Conservation (phyloP, 2,329 filamentous ascomycete species). For the Nectriaceae sp. region DNA sequence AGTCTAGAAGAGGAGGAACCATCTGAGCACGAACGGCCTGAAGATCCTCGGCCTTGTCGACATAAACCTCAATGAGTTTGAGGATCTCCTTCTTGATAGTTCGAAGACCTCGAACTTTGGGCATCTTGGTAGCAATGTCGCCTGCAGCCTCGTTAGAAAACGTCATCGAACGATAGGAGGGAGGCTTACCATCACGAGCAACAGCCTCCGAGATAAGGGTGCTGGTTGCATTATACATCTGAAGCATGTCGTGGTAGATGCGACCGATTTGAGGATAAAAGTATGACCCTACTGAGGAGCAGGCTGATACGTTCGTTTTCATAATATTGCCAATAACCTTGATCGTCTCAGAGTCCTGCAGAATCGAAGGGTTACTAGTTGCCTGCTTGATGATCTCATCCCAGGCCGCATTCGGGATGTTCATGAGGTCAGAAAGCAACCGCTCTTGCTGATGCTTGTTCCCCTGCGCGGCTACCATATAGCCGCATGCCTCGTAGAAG, state of each 20-base stretch:
- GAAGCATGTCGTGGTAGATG: conserved; percentile 97
- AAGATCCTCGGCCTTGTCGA: conserved; percentile 95
- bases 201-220: conserved; percentile 94
- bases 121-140: conserved; percentile 94
- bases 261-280: conserved; percentile 98
- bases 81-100: conserved; percentile 99
- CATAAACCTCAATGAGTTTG: conserved; percentile 96
- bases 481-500: conserved; percentile 97
- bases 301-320: conserved; percentile 99
- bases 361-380: conserved; percentile 78
- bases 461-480: conserved; percentile 98
- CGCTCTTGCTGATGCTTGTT: conserved; percentile 94
- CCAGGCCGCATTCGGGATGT: conserved; percentile 90
- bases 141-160: conserved; percentile 52
- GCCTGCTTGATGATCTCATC: conserved; percentile 90
- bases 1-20: conserved; percentile 93
- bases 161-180: too few species aligned
- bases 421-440: conserved; percentile 89
- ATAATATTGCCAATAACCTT: conserved; percentile 99
- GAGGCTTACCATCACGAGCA: conserved; percentile 71
- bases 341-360: conserved; percentile 93
- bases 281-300: conserved; percentile 92
- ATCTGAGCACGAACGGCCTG: conserved; percentile 92
- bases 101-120: conserved; percentile 88
- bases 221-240: conserved; percentile 98